Evolutionary conservation across 805 yeast genomes (phyloP).

Genomic region (Starmerella powellii): DNA sequence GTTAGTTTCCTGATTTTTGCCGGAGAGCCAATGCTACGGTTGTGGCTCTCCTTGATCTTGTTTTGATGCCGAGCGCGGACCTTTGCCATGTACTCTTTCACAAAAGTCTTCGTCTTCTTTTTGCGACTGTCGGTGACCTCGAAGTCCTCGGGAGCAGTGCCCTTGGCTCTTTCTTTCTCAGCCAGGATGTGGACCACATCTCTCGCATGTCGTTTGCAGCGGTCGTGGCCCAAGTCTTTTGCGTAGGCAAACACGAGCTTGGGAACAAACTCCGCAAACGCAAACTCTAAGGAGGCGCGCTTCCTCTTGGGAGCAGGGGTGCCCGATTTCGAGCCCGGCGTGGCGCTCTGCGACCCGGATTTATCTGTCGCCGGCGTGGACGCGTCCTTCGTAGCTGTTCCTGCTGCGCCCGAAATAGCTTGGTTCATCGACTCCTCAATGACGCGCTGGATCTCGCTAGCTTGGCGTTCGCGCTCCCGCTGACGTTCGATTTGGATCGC

Average conservation of each 20-base stretch:
- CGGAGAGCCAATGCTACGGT: background rate
- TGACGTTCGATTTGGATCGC: constrained; percentile 19
- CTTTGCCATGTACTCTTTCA: constrained; percentile 29
- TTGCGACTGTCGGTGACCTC: constrained; percentile 54
- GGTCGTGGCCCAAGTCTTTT: constrained; percentile 55
- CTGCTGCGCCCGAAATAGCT: too few relatives aligned
- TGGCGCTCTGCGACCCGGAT: too few relatives aligned
- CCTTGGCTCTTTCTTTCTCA: constrained; percentile 41
- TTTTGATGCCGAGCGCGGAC: constrained; percentile 16
- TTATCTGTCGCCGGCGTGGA: too few relatives aligned
- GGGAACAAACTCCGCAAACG: constrained; percentile 68
- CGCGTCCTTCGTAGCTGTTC: too few relatives aligned
- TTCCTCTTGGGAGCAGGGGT: too few relatives aligned
- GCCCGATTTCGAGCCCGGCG: too few relatives aligned
- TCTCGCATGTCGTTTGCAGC: constrained; percentile 62
- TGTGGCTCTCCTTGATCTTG: background rate
- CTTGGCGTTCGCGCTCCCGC: too few relatives aligned
- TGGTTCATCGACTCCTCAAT: constrained; percentile 17
- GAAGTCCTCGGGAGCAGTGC: constrained; percentile 28
- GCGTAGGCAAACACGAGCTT: constrained; percentile 60
- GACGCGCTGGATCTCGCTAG: constrained; percentile 29
- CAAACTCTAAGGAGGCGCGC: background rate
- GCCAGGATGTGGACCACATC: constrained; percentile 61
- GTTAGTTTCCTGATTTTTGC: too few relatives aligned
- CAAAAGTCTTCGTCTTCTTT: constrained; percentile 56